Base-by-base conservation (phyloP, 2,329 filamentous ascomycete genomes). In the Macrophomina phaseolina region DNA sequence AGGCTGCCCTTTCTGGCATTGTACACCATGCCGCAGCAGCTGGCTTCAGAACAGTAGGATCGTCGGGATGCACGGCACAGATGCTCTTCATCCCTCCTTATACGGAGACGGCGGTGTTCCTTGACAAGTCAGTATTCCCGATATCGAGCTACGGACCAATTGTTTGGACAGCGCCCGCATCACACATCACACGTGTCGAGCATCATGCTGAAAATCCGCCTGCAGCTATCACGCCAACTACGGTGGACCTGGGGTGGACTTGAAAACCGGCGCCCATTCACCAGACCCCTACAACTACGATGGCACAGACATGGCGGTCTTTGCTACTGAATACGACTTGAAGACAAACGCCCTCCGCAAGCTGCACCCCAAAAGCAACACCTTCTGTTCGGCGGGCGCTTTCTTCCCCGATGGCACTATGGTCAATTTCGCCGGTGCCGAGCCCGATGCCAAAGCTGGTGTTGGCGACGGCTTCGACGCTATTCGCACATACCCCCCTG, bases 381-480 rank as follows among this genome's bases (percentile, higher is more conserved):
- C 68, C 0, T 69, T 69, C 52, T 69, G 68, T 48, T 68, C 68
- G 2, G 67, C 68, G 6, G 68, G 68, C 8, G 67, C 67, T 8
- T 69, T 68, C 52, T 51, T 68, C 16, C 68, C 68, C 0, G 68
- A 69, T 23, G 68, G 68, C 5, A 69, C 68, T 3, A 48, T 69
- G 60, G 56, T 68, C 14, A 69, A 69, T 23, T 53, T 67, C 11
- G 64, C 68, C 2, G 68, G 68, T 8, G 68, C 68, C 1, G 68
- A 69, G 32, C 62, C 67, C 5, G 66, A 68, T 52, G 64, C 67
- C 2, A 55, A 49, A 12, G 67, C 66, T 14, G 65, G 64, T 23
- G 65, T 63, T 5, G 67, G 67, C 4, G 66, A 55, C 28, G 65
- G 58, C 16, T 67, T 69, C n/a, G 45, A 69, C 16, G 67, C 67